These are phyloP conservation scores for Arabidopsis lyrata DNA, from an alignment of 441 rosid genomes.

Conservation along the genomic window DNA sequence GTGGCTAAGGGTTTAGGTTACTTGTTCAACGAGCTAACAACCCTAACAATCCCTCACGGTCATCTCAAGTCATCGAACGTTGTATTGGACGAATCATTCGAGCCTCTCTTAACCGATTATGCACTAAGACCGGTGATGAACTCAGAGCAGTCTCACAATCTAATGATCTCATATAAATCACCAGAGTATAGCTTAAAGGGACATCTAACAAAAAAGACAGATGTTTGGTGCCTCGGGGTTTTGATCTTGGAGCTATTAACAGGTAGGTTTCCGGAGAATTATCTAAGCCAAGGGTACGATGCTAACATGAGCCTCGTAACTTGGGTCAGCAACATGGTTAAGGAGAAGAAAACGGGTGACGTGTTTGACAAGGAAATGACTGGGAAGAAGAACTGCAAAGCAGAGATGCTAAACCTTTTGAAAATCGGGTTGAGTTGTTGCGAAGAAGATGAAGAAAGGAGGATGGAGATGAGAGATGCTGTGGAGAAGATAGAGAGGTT, in stretches of 20 bases:
- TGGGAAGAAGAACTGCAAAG: slow-evolving; percentile 60
- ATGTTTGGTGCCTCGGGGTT: slow-evolving; percentile 88
- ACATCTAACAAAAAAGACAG: slow-evolving; percentile 66
- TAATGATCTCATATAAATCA: slow-evolving; percentile 82
- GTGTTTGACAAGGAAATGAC: slow-evolving; percentile 83
- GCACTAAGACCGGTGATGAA: slow-evolving; percentile 76
- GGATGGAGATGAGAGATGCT: slow-evolving; percentile 64
- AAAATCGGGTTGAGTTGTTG: slow-evolving; percentile 92
- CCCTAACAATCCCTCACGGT: slow-evolving; percentile 75
- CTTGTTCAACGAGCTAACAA: slow-evolving; percentile 73
- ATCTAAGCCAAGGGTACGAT: slow-evolving; percentile 59
- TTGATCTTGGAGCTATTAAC: slow-evolving; percentile 78
- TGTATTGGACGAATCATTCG: slow-evolving; percentile 60
- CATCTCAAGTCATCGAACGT: slow-evolving; percentile 96
- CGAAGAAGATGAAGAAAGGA: slow-evolving; percentile 65
- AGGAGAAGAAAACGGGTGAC: slow-evolving; percentile 58
- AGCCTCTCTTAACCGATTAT: slow-evolving; percentile 78
- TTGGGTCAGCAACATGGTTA: slow-evolving; percentile 77
- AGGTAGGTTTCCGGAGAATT: slow-evolving; percentile 79
- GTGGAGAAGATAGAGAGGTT: slow-evolving; percentile 63
- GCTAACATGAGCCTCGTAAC: slow-evolving; percentile 56
- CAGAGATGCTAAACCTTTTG: slow-evolving; percentile 72
- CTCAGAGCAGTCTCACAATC: slow-evolving; percentile 65
- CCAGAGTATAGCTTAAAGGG: slow-evolving; percentile 69
- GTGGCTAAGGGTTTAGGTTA: slow-evolving; percentile 73